Conservation (phyloP, 176 grass and related monocot genomes). For the Aegilops speltoides region DNA sequence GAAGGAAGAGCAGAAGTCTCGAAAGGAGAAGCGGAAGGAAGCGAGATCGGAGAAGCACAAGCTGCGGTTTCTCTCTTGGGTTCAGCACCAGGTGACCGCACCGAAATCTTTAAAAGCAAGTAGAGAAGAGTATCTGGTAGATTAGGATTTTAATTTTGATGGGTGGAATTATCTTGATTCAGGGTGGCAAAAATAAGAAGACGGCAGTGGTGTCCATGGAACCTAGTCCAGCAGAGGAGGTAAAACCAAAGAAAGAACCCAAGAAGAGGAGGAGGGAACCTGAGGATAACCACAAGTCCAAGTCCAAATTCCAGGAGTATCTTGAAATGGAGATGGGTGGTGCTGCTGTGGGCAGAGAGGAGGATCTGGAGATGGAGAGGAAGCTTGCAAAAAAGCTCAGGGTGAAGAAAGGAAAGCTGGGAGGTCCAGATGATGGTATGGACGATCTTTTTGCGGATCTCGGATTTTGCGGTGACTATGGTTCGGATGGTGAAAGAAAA, state of each 20-base stretch:
- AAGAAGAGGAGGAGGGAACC: slow-evolving; percentile 39
- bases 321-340: slow-evolving; percentile 72
- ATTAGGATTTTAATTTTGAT: background rate
- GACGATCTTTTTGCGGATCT: slow-evolving; percentile 58
- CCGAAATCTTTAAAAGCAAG: background rate
- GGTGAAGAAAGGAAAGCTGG: slow-evolving; percentile 80
- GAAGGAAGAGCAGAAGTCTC: slow-evolving; percentile 28
- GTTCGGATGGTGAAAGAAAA: slow-evolving; percentile 32
- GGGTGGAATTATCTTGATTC: background rate
- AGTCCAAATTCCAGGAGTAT: slow-evolving; percentile 73
- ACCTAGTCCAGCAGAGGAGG: slow-evolving; percentile 22
- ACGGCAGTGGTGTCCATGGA: background rate
- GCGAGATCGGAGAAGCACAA: slow-evolving; percentile 44
- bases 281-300: slow-evolving; percentile 38
- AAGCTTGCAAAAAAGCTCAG: slow-evolving; percentile 84
- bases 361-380: slow-evolving; percentile 73
- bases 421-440: slow-evolving; percentile 71
- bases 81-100: slow-evolving; percentile 52
- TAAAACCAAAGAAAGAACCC: slow-evolving; percentile 35
- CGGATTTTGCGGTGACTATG: slow-evolving; percentile 34
- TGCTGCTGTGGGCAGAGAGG: slow-evolving; percentile 40
- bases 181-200: slow-evolving; percentile 51
- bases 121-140: background rate
- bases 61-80: slow-evolving; percentile 48
- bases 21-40: slow-evolving; percentile 60